A percentile compares a stretch with the other conserved stretches of the same genome.
phyloP scores from a whole-genome alignment of 495 filamentous ascomycete genomes.

The Penicillium odoratum region DNA sequence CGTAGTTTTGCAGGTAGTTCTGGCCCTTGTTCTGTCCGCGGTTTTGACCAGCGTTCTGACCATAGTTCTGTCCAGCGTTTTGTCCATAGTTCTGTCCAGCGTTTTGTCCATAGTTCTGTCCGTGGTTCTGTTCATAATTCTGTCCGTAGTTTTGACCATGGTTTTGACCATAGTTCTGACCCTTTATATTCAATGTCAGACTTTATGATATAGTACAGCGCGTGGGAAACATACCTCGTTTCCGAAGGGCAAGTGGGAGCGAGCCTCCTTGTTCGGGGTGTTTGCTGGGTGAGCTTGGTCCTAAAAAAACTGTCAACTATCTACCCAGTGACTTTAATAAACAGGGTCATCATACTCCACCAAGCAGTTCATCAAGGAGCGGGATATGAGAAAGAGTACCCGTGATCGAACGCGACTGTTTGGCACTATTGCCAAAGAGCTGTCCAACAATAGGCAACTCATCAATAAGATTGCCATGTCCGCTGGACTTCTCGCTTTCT shows the following conservation, averaged over 20 bases:
- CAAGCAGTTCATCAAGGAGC: constrained; percentile 15
- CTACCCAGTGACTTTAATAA: neutral
- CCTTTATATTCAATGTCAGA: neutral
- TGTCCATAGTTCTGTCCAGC: constrained; percentile 12
- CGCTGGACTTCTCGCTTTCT: neutral
- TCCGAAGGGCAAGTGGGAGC: neutral
- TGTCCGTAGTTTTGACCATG: constrained; percentile 8
- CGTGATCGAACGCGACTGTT: constrained; percentile 16
- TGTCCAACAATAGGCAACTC: neutral
- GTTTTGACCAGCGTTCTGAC: constrained; percentile 9
- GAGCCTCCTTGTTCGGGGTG: constrained; percentile 1
- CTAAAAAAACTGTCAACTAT: neutral
- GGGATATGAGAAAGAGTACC: constrained; percentile 19
- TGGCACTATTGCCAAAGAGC: neutral
- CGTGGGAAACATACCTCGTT: constrained; percentile 3
- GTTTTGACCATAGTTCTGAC: constrained; percentile 13
- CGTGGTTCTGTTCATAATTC: constrained; percentile 6
- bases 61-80: constrained; percentile 10
- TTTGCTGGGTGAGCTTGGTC: constrained; percentile 11
- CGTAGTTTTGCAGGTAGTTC: neutral
- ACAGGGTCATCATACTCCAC: constrained; percentile 15
- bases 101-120: constrained; percentile 4
- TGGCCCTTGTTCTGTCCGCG: constrained; percentile 6
- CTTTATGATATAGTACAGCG: neutral
- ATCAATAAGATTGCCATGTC: constrained; percentile 3